A percentile compares a stretch with the other conserved stretches of the same genome.
phyloP scores from a whole-genome alignment of 192 early-diverging fungal genomes.

The Umbelopsis ramanniana region DNA sequence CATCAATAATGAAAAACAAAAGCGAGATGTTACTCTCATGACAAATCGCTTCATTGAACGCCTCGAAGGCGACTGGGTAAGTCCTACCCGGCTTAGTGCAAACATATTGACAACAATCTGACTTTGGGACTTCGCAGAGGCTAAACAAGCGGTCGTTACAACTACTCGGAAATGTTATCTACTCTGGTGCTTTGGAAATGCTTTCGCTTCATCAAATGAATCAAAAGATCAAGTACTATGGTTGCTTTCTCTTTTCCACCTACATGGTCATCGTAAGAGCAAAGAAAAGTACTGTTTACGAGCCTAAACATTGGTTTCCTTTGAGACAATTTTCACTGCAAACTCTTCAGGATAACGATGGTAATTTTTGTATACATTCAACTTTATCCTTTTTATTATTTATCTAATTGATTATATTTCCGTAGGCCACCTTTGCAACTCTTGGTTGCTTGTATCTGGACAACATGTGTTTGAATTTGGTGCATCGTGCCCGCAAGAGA shows the following conservation, averaged over 20 bases:
- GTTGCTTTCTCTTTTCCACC: conserved; percentile 65
- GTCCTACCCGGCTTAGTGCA: neutral
- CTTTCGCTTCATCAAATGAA: conserved; percentile 25
- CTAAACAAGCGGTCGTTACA: conserved; percentile 40
- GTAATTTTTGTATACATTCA: conserved; percentile 9
- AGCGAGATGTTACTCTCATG: conserved; percentile 29
- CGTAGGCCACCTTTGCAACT: conserved; percentile 1
- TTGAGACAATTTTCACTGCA: conserved; percentile 60
- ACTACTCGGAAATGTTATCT: conserved; percentile 42
- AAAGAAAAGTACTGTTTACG: conserved; percentile 52
- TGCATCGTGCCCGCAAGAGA: conserved; percentile 59
- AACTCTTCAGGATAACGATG: conserved; percentile 43
- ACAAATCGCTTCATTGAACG: conserved; percentile 39
- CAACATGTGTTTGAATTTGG: conserved; percentile 58
- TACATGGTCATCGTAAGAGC: conserved; percentile 63
- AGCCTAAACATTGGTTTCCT: conserved; percentile 71
- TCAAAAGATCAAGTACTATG: conserved; percentile 52
- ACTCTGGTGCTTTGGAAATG: conserved; percentile 52
- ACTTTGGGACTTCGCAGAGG: neutral
- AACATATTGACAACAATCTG: no score
- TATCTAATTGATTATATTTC: neutral
- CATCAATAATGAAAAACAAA: conserved; percentile 41
- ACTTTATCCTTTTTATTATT: neutral
- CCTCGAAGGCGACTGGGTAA: conserved; percentile 30
- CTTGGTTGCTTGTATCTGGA: conserved; percentile 23